Conservation (phyloP, 257 asterid genomes). For the Solanum phureja region DNA sequence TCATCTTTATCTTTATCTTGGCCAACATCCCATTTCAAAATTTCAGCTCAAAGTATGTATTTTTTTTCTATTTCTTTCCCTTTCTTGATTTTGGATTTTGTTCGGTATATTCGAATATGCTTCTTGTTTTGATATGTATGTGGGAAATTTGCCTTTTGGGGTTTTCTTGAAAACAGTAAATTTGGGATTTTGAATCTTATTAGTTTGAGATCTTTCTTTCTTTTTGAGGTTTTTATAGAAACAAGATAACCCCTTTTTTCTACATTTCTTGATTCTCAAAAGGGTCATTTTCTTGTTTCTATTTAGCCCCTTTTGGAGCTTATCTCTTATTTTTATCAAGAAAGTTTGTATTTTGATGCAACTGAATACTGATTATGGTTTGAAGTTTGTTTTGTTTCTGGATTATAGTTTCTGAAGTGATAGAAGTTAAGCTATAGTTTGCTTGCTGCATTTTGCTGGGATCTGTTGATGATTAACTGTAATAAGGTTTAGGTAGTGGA, state of each 20-base stretch:
- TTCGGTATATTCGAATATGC: not conserved
- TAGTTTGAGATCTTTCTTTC: not conserved
- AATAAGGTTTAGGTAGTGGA: not conserved
- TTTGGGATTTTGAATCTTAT: not conserved
- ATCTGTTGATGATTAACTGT: not conserved
- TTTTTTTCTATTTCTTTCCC: not conserved
- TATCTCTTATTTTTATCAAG: not conserved
- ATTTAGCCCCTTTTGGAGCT: not conserved
- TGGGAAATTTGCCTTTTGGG: not conserved
- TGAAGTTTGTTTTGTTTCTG: not conserved
- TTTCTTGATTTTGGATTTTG: not conserved
- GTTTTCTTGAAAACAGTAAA: not conserved
- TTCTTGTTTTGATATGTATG: not conserved
- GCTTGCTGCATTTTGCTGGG: not conserved
- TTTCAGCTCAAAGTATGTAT: not conserved
- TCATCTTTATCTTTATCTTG: not conserved
- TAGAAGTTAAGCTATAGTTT: not conserved
- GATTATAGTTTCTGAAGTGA: not conserved
- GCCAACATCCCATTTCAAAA: not conserved
- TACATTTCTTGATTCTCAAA: not conserved
- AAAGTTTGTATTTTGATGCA: not conserved
- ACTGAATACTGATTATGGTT: not conserved
- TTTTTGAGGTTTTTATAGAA: not conserved
- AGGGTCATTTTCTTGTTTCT: not conserved
- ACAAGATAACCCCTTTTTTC: not conserved